These are phyloP conservation scores for Cystobasidium tubakii DNA, from an alignment of 768 basidiomycete species.

Conservation along the genomic window DNA sequence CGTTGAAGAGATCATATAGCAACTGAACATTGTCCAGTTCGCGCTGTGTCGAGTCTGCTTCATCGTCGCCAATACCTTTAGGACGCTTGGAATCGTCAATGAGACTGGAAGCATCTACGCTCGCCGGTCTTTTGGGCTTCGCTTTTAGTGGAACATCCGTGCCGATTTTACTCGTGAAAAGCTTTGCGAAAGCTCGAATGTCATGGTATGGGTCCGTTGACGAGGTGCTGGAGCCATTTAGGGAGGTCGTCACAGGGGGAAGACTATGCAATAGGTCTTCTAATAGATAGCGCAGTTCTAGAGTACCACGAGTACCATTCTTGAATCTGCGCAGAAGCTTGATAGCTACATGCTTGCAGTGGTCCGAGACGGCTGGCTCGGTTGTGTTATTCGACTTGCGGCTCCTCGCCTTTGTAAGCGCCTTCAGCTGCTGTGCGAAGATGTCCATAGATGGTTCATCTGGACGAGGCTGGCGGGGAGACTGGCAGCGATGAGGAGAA, in stretches of 20 bases:
- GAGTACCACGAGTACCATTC: conserved; percentile 16
- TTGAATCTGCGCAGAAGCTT: neutral
- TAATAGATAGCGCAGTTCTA: conserved; percentile 15
- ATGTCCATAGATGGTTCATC: neutral
- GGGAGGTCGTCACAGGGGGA: neutral
- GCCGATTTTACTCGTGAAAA: neutral
- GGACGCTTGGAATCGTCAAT: neutral
- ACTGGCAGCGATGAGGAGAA: neutral
- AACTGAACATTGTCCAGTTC: neutral
- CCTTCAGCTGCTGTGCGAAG: neutral
- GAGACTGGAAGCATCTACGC: neutral
- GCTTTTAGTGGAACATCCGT: neutral
- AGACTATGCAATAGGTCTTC: conserved; percentile 13
- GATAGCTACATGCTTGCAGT: conserved; percentile 19
- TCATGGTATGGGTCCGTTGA: neutral
- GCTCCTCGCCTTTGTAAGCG: conserved; percentile 1
- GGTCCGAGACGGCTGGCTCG: neutral
- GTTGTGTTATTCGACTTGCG: neutral
- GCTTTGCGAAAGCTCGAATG: neutral
- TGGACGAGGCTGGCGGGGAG: neutral
- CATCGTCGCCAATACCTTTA: neutral
- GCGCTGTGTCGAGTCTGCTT: neutral
- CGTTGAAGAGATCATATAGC: neutral
- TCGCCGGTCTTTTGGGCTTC: neutral
- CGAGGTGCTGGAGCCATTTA: neutral